These are phyloP conservation scores for Spathaspora gorwiae DNA, from an alignment of 805 yeast species.

Conservation along the genomic window DNA sequence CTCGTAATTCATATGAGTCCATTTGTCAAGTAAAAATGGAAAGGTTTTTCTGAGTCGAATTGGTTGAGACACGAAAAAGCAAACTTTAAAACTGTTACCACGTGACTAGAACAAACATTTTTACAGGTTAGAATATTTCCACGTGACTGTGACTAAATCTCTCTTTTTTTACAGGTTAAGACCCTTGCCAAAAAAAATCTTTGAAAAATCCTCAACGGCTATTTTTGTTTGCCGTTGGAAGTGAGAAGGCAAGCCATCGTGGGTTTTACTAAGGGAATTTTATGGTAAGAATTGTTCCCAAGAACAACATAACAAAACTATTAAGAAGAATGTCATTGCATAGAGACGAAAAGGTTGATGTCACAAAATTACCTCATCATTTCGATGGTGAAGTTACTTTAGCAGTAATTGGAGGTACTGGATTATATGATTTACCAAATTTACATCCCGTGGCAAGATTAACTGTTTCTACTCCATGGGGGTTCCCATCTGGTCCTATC, in stretches of 20 bases:
- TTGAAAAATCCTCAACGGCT: no score
- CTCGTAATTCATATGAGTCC: no score
- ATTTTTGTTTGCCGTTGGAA: no score
- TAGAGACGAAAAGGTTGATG: constrained; percentile 27
- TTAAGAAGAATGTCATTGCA: constrained; percentile 29
- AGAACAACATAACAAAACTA: constrained; percentile 1
- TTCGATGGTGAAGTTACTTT: constrained; percentile 66
- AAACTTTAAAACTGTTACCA: no score
- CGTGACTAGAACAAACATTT: no score
- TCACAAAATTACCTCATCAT: constrained; percentile 41
- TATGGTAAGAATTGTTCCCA: not conserved
- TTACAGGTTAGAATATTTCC: no score
- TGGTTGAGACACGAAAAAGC: no score
- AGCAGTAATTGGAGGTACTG: constrained; percentile 97
- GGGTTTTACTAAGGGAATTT: not conserved
- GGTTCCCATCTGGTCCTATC: constrained; percentile 89
- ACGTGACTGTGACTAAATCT: no score
- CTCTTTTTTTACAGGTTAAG: no score
- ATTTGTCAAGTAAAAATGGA: no score
- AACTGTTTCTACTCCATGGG: constrained; percentile 93
- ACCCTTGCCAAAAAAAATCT: no score
- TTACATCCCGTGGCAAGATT: constrained; percentile 82
- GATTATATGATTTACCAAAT: constrained; percentile 82
- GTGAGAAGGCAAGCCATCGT: not conserved
- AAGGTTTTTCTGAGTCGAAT: no score